phyloP scores from a whole-genome alignment of 1,284 basidiomycete species.

The Ganoderma boninense region DNA sequence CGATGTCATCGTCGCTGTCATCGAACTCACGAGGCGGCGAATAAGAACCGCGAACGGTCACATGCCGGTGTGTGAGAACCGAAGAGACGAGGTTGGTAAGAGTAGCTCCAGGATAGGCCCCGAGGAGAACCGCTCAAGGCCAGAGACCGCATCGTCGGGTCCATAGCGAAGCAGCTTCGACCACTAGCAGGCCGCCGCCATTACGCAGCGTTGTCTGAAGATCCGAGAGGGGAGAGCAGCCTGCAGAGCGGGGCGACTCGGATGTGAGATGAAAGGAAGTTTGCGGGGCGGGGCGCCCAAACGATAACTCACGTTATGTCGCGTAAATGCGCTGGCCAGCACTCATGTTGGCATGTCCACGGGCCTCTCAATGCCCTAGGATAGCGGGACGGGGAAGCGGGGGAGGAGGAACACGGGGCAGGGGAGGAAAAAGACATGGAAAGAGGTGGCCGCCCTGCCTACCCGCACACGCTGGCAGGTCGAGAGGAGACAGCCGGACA shows the following conservation, averaged over 20 bases:
- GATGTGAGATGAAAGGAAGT: background rate
- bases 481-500: conserved; percentile 22
- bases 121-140: background rate
- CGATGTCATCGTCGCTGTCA: conserved; percentile 24
- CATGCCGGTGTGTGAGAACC: conserved; percentile 26
- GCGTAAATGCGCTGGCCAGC: background rate
- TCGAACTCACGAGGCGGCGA: conserved; percentile 19
- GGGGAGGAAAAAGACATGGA: conserved; percentile 11
- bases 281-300: conserved; percentile 2
- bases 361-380: conserved; percentile 1
- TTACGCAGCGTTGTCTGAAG: background rate
- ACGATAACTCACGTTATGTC: conserved; percentile 3
- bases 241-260: background rate
- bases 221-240: background rate
- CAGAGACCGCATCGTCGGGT: background rate
- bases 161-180: conserved; percentile 1
- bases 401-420: conserved; percentile 21
- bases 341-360: background rate
- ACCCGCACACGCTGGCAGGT: conserved; percentile 28
- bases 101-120: conserved; percentile 11
- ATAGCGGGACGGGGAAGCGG: conserved; percentile 18
- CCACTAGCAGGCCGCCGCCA: background rate
- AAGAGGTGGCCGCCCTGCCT: conserved; percentile 28
- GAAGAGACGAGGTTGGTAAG: conserved; percentile 15
- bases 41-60: conserved; percentile 22